phyloP scores from a whole-genome alignment of 208 protist genomes.

The Leishmania braziliensis region DNA sequence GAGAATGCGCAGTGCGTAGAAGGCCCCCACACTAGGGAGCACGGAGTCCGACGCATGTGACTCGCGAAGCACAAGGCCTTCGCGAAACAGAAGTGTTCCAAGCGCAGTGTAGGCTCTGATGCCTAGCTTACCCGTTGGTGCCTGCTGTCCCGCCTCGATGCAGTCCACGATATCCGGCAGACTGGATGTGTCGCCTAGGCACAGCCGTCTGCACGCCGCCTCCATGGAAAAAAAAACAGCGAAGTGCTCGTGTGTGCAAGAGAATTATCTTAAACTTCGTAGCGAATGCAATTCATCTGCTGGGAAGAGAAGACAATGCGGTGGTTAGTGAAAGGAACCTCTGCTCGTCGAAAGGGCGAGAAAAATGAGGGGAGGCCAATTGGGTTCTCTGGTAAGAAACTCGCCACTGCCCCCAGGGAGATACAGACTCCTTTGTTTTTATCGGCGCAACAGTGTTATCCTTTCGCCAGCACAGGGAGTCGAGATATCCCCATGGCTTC shows the following conservation, averaged over 20 bases:
- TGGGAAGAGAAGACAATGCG: neutral
- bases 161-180: slow-evolving; percentile 41
- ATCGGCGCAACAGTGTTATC: neutral
- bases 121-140: slow-evolving; percentile 6
- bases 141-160: slow-evolving; percentile 30
- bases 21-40: slow-evolving; percentile 23
- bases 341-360: neutral
- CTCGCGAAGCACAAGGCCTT: slow-evolving; percentile 24
- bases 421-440: neutral
- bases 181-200: slow-evolving; percentile 39
- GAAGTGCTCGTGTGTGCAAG: neutral
- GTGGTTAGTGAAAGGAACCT: neutral
- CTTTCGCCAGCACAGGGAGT: neutral
- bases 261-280: neutral
- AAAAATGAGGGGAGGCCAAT: neutral
- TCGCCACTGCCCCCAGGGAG: neutral
- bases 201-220: slow-evolving; percentile 28
- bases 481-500: neutral
- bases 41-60: neutral
- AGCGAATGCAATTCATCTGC: neutral
- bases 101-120: slow-evolving; percentile 17
- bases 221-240: slow-evolving; percentile 34
- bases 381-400: neutral
- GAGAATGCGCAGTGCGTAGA: slow-evolving; percentile 48
- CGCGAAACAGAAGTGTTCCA: slow-evolving; percentile 38